A percentile compares a stretch with the other conserved stretches of the same genome.
Conservation (phyloP, 2,329 filamentous ascomycete species). For the Aspergillus novofumigatus region DNA sequence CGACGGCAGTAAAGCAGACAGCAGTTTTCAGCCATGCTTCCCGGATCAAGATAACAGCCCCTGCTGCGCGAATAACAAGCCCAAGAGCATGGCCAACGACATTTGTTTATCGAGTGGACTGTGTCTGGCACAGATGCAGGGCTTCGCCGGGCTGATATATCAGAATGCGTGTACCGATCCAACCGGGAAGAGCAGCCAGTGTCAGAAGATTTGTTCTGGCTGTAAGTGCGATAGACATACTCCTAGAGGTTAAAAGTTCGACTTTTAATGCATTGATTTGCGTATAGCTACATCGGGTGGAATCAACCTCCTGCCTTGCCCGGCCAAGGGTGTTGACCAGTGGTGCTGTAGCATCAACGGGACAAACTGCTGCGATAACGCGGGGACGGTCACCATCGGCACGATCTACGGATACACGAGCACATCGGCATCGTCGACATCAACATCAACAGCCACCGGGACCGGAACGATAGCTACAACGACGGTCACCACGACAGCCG, state of each 20-base stretch:
- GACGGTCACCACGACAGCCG: not conserved
- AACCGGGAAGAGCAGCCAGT: not conserved
- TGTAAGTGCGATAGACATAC: not conserved
- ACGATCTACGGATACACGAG: not conserved
- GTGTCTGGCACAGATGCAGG: not conserved
- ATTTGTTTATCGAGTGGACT: not conserved
- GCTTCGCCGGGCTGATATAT: not conserved
- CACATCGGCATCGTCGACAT: not conserved
- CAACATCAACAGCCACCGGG: not conserved
- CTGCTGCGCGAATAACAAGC: not conserved
- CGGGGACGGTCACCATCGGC: constrained; percentile 1
- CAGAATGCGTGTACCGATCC: not conserved
- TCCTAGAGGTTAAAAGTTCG: not conserved
- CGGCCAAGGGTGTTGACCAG: not conserved
- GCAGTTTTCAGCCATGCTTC: not conserved
- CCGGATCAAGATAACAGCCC: not conserved
- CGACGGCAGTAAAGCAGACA: not conserved
- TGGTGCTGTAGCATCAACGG: constrained; percentile 6
- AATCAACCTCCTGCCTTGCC: not conserved
- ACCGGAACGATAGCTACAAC: not conserved
- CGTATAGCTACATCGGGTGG: not conserved
- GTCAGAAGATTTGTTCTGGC: not conserved
- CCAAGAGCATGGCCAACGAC: not conserved
- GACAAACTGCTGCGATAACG: constrained; percentile 3
- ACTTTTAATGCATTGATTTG: not conserved